Evolutionary conservation across 2,329 filamentous ascomycete genomes (phyloP).

Genomic region (Parascedosporium putredinis): DNA sequence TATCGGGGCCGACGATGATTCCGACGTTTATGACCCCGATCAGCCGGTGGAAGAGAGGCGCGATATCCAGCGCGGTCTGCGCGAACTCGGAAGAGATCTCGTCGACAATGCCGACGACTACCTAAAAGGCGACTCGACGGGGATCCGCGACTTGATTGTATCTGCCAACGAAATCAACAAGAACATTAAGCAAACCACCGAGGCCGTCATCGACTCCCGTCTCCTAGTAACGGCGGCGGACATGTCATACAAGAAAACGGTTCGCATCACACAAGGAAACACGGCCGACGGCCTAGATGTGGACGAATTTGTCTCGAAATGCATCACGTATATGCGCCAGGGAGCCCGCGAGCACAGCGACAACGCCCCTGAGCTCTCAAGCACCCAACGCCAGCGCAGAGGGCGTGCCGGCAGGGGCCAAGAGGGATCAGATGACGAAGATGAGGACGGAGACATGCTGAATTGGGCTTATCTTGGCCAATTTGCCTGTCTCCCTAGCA

Average conservation of each 20-base stretch:
- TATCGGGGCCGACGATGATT: constrained; percentile 13
- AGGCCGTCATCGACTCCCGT: constrained; percentile 85
- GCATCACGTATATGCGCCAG: constrained; percentile 74
- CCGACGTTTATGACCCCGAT: constrained; percentile 65
- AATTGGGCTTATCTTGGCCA: constrained; percentile 81
- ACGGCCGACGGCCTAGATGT: constrained; percentile 68
- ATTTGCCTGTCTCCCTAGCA: constrained; percentile 62
- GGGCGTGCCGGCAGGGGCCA: constrained; percentile 20
- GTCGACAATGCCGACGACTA: constrained; percentile 66
- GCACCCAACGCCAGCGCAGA: constrained; percentile 36
- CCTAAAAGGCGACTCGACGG: constrained; percentile 52
- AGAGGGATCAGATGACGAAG: constrained; percentile 45
- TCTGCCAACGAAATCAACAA: constrained; percentile 55
- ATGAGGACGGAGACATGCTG: constrained; percentile 65
- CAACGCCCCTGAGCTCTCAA: constrained; percentile 37
- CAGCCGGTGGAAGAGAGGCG: constrained; percentile 68
- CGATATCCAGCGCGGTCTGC: constrained; percentile 55
- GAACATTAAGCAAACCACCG: constrained; percentile 74
- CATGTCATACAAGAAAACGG: constrained; percentile 66
- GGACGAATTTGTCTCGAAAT: constrained; percentile 86
- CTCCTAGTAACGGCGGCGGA: constrained; percentile 74
- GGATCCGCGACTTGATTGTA: constrained; percentile 54
- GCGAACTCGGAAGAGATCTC: constrained; percentile 51
- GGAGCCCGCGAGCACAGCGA: constrained; percentile 46
- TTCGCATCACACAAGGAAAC: constrained; percentile 63